Conservation (phyloP, 768 basidiomycete genomes). For the Tricholoma flavovirens region DNA sequence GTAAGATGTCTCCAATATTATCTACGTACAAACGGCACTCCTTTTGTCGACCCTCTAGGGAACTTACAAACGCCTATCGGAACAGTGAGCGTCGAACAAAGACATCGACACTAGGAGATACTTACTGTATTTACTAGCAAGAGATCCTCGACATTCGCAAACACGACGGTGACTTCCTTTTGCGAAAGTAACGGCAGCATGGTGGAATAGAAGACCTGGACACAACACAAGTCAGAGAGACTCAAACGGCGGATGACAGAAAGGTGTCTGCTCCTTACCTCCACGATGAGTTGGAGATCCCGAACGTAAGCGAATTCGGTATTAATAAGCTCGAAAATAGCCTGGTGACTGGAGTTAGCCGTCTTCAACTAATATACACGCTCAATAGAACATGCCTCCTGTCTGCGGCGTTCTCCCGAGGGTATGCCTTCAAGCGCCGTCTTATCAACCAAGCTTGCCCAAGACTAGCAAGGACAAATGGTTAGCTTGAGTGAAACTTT, state of each 20-base stretch:
- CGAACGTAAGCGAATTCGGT: constrained; percentile 90
- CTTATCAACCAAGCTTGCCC: constrained; percentile 89
- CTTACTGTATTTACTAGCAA: constrained; percentile 78
- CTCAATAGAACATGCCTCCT: constrained; percentile 53
- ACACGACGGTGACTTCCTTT: constrained; percentile 77
- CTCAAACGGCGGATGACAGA: neutral
- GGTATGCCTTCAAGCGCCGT: constrained; percentile 80
- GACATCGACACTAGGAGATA: neutral
- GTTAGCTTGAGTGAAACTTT: neutral
- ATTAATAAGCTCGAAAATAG: constrained; percentile 91
- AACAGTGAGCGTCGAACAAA: neutral
- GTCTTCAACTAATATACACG: neutral
- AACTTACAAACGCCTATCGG: constrained; percentile 71
- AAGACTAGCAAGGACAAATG: constrained; percentile 47
- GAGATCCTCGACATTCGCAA: constrained; percentile 92
- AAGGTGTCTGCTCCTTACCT: constrained; percentile 40
- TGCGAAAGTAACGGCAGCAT: constrained; percentile 66
- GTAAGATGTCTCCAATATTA: constrained; percentile 80
- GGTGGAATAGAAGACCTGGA: constrained; percentile 79
- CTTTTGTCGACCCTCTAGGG: constrained; percentile 87
- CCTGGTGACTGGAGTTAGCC: constrained; percentile 31
- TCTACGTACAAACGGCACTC: constrained; percentile 90
- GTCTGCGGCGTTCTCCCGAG: constrained; percentile 71
- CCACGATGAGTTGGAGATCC: constrained; percentile 87
- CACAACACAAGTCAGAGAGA: neutral